Evolutionary conservation across 495 filamentous ascomycete species (phyloP).

Genomic region (Tuber aestivum): DNA sequence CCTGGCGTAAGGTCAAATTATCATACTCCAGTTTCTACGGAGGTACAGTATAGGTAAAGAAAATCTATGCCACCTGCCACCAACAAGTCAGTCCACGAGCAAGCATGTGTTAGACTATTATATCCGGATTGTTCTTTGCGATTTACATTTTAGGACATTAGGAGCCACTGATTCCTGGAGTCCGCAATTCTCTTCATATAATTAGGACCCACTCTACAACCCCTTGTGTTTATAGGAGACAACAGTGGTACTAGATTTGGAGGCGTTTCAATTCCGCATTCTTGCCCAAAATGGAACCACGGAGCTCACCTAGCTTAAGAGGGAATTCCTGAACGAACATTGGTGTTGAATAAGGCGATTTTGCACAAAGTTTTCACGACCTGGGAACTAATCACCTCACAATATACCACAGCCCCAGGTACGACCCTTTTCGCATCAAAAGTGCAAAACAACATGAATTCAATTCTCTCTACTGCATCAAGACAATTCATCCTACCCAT

Average conservation of each 20-base stretch:
- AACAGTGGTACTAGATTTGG: neutral
- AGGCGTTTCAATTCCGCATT: neutral
- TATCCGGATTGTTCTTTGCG: neutral
- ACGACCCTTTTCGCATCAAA: too few relatives aligned
- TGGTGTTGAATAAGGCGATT: neutral
- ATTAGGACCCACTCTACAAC: neutral
- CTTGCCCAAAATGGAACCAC: neutral
- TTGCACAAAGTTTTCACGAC: neutral
- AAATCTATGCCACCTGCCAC: neutral
- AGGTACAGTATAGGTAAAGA: too few relatives aligned
- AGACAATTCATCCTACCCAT: conserved; percentile 44
- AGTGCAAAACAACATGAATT: conserved; percentile 18
- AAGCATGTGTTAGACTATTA: neutral
- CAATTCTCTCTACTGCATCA: conserved; percentile 42
- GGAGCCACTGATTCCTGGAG: neutral
- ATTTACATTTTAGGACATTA: neutral
- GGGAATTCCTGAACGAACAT: neutral
- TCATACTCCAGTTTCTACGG: neutral
- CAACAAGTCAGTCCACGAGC: neutral
- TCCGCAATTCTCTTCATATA: neutral
- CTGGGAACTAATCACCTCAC: neutral
- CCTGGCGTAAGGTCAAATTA: too few relatives aligned
- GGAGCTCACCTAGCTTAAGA: neutral
- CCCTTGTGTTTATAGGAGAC: neutral
- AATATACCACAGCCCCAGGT: neutral